phyloP scores from a whole-genome alignment of 2,329 filamentous ascomycete genomes.

The Colletotrichum sp. region DNA sequence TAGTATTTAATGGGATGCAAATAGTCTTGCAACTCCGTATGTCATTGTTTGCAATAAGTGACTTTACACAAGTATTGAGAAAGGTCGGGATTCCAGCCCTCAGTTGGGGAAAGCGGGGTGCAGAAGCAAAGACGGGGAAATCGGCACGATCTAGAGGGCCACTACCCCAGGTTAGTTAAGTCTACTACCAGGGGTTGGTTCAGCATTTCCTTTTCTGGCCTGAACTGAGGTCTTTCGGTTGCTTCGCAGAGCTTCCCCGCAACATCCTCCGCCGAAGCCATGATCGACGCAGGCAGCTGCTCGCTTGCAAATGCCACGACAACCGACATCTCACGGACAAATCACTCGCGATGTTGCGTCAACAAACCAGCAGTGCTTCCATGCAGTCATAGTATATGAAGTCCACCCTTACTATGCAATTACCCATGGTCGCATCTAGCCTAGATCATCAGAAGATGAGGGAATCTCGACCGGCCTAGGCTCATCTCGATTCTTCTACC shows the following conservation, averaged over 20 bases:
- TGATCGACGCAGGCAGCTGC: neutral
- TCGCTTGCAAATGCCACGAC: neutral
- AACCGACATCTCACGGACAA: neutral
- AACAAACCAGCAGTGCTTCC: neutral
- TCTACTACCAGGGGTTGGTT: neutral
- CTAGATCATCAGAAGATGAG: neutral
- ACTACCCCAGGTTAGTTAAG: neutral
- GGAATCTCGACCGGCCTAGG: neutral
- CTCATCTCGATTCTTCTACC: neutral
- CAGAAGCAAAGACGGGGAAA: neutral
- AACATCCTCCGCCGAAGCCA: neutral
- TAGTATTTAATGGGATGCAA: too few species aligned
- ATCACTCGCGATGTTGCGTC: neutral
- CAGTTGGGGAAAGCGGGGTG: neutral
- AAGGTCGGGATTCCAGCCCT: neutral
- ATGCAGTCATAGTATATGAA: neutral
- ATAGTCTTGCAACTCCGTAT: too few species aligned
- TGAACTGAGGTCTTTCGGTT: neutral
- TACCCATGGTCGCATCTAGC: neutral
- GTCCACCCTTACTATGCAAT: neutral
- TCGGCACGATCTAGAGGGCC: neutral
- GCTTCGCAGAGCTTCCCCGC: neutral
- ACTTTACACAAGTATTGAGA: too few species aligned
- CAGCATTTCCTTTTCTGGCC: neutral
- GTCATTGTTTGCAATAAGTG: too few species aligned